Evolutionary conservation across 1,284 basidiomycete species (phyloP).

Genomic region (Cystobasidium pallidum): DNA sequence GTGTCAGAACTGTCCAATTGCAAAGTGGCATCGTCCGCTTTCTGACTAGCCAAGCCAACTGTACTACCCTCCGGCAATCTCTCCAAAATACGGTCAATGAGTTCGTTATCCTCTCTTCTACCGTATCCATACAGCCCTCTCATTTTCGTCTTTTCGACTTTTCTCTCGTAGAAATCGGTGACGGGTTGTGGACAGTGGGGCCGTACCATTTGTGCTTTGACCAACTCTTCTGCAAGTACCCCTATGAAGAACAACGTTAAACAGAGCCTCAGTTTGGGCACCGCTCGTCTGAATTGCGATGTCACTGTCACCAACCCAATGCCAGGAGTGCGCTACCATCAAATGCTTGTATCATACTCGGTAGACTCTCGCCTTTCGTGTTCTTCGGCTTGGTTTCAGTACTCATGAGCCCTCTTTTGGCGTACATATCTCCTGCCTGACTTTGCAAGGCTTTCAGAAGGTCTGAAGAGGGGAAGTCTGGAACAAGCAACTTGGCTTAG

Average conservation of each 20-base stretch:
- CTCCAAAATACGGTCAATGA: slow-evolving; percentile 11
- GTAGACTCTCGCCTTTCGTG: slow-evolving; percentile 12
- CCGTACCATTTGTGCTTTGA: slow-evolving; percentile 9
- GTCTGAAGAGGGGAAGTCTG: slow-evolving; percentile 20
- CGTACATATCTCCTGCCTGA: slow-evolving; percentile 29
- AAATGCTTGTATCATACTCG: slow-evolving; percentile 44
- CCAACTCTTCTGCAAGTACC: slow-evolving; percentile 47
- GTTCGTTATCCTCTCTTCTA: neutral
- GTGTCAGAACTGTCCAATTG: neutral
- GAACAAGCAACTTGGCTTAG: neutral
- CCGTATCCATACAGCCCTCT: slow-evolving; percentile 2
- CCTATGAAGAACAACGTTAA: slow-evolving; percentile 25
- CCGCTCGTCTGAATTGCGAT: no score
- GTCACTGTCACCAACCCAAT: slow-evolving; percentile 42
- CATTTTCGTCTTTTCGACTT: neutral
- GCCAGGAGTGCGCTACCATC: slow-evolving; percentile 48
- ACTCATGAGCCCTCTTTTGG: slow-evolving; percentile 33
- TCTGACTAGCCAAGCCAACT: slow-evolving; percentile 1
- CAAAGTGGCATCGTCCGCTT: neutral
- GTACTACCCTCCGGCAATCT: slow-evolving; percentile 22
- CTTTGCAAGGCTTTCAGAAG: slow-evolving; percentile 27
- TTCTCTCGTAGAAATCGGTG: slow-evolving; percentile 15
- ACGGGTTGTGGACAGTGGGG: slow-evolving; percentile 10
- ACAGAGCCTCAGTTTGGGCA: neutral
- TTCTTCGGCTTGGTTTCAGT: slow-evolving; percentile 20